Evolutionary conservation across 352 stramenopile genomes (phyloP).

Genomic region (Pythium pyrilobum): DNA sequence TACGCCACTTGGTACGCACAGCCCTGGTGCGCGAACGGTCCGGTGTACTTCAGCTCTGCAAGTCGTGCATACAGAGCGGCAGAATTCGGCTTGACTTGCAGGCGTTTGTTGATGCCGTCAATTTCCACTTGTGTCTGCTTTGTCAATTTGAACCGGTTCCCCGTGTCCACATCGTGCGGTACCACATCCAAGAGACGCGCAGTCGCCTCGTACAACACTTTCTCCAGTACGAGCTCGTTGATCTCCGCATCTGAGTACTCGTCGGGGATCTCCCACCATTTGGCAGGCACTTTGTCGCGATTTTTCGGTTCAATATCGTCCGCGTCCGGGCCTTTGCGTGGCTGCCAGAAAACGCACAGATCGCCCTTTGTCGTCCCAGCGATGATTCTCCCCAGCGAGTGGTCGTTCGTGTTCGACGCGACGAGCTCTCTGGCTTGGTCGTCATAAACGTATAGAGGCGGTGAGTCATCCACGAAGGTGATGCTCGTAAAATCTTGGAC

Average conservation of each 20-base stretch:
- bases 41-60: slow-evolving; percentile 45
- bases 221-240: slow-evolving; percentile 55
- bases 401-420: slow-evolving; percentile 37
- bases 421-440: slow-evolving; percentile 38
- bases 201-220: slow-evolving; percentile 50
- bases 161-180: slow-evolving; percentile 56
- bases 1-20: slow-evolving; percentile 40
- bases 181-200: slow-evolving; percentile 56
- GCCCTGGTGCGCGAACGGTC: slow-evolving; percentile 42
- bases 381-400: slow-evolving; percentile 52
- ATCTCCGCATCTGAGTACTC: slow-evolving; percentile 59
- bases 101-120: slow-evolving; percentile 40
- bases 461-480: slow-evolving; percentile 64
- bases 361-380: slow-evolving; percentile 61
- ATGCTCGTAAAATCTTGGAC: slow-evolving; percentile 69
- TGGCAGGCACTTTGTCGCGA: slow-evolving; percentile 38
- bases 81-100: slow-evolving; percentile 47
- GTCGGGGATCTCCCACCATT: slow-evolving; percentile 75
- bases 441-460: slow-evolving; percentile 53
- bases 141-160: slow-evolving; percentile 58
- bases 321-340: slow-evolving; percentile 30
- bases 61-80: slow-evolving; percentile 31
- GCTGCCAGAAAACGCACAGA: slow-evolving; percentile 65
- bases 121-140: slow-evolving; percentile 53
- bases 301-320: slow-evolving; percentile 26